A percentile compares a stretch with the other conserved stretches of the same genome.
phyloP scores from a whole-genome alignment of 1,284 basidiomycete species.

The Tetrapyrgos nigripes region DNA sequence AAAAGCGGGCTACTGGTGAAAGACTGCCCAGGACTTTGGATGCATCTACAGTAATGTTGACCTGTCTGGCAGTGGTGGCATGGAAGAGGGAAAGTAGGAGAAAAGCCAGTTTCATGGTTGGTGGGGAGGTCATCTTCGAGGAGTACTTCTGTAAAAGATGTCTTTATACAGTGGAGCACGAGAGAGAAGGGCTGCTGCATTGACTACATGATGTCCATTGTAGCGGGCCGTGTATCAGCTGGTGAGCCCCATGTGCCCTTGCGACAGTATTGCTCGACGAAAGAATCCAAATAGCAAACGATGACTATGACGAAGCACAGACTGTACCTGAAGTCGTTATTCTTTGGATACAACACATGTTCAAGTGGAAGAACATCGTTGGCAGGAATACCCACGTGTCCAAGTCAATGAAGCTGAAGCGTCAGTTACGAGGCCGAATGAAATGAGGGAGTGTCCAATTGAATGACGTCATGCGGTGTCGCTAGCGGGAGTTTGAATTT shows the following conservation, averaged over 20 bases:
- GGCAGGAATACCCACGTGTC: too few species aligned
- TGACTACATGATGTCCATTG: neutral
- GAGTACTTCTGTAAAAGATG: neutral
- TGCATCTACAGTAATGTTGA: conserved; percentile 20
- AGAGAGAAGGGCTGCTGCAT: neutral
- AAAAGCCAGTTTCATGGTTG: neutral
- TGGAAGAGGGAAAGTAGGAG: conserved; percentile 11
- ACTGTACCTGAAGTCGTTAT: too few species aligned
- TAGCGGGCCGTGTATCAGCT: neutral
- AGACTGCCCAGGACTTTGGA: conserved; percentile 18
- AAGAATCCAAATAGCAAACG: too few species aligned
- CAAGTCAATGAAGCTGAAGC: too few species aligned
- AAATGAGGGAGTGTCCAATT: too few species aligned
- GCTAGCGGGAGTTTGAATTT: too few species aligned
- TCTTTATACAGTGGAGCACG: neutral
- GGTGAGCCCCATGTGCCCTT: neutral
- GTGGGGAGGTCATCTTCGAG: neutral
- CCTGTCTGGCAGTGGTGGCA: conserved; percentile 15
- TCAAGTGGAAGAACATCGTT: too few species aligned
- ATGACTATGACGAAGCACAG: too few species aligned
- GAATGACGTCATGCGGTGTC: too few species aligned
- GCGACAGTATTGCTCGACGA: too few species aligned
- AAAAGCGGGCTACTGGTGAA: conserved; percentile 19
- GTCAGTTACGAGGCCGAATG: too few species aligned
- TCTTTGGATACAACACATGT: too few species aligned